These are phyloP conservation scores for Claviceps monticola DNA, from an alignment of 2,329 filamentous ascomycete genomes.

Conservation along the genomic window DNA sequence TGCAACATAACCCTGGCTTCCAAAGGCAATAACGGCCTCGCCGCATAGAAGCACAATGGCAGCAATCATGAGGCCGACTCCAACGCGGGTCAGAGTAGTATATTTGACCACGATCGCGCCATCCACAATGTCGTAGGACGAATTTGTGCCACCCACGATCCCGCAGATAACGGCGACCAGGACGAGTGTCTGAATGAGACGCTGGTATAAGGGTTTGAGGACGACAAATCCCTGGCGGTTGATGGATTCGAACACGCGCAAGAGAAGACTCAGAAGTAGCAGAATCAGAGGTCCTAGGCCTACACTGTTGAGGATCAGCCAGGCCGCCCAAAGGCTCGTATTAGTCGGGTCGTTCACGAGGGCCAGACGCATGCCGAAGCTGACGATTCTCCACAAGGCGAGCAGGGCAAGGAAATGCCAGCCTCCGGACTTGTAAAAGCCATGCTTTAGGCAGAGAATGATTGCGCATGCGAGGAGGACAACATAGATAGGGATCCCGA, in stretches of 20 bases:
- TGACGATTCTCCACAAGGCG: conserved; percentile 42
- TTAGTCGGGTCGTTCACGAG: conserved; percentile 37
- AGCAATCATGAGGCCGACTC: conserved; percentile 18
- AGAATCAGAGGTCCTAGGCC: conserved; percentile 33
- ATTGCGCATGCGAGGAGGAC: conserved; percentile 16
- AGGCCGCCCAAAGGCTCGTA: conserved; percentile 19
- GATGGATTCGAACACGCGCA: conserved; percentile 31
- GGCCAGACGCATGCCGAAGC: conserved; percentile 30
- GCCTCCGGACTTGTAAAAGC: background rate
- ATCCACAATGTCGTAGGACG: conserved; percentile 9
- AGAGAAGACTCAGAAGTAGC: conserved; percentile 19
- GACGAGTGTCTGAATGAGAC: background rate
- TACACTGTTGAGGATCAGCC: conserved; percentile 18
- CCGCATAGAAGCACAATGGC: conserved; percentile 27
- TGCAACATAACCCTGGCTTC: conserved; percentile 24
- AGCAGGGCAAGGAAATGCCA: conserved; percentile 35
- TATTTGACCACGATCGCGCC: conserved; percentile 15
- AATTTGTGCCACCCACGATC: background rate
- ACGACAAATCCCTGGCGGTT: conserved; percentile 21
- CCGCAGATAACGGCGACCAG: background rate
- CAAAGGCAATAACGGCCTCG: conserved; percentile 23
- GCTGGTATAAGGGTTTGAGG: conserved; percentile 11
- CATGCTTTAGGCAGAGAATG: conserved; percentile 31
- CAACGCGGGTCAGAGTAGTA: conserved; percentile 8
- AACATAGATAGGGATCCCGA: conserved; percentile 17